Percentiles rank a stretch among this genome's conserved stretches.
Conservation (phyloP, 164 flowering plant species). For the Sedum album region DNA sequence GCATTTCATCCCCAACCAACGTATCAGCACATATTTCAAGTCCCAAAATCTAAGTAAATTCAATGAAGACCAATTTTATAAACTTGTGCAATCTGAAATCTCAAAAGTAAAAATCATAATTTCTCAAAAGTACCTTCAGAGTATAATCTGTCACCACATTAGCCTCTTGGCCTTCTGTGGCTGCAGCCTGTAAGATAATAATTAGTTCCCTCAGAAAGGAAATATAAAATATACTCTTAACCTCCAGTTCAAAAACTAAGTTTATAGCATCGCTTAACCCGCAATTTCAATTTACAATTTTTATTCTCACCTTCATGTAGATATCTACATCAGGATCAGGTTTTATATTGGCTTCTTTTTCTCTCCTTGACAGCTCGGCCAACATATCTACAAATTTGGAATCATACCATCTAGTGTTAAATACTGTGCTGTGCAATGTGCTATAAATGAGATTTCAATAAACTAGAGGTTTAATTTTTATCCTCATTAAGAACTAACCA, state of each 20-base stretch:
- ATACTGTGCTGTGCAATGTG: background rate
- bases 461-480: too few species aligned
- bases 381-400: slow-evolving; percentile 41
- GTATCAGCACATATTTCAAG: slow-evolving; percentile 29
- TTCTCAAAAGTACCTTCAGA: slow-evolving; percentile 27
- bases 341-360: slow-evolving; percentile 48
- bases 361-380: slow-evolving; percentile 60
- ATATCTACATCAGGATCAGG: slow-evolving; percentile 69
- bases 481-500: slow-evolving; percentile 22
- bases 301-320: slow-evolving; percentile 58
- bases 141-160: slow-evolving; percentile 37
- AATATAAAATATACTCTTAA: too few species aligned
- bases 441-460: background rate
- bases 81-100: background rate
- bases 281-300: background rate
- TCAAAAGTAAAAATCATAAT: too few species aligned
- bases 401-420: slow-evolving; percentile 6
- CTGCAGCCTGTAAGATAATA: slow-evolving; percentile 21
- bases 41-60: slow-evolving; percentile 21
- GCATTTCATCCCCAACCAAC: slow-evolving; percentile 29
- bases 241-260: background rate
- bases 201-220: background rate
- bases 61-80: background rate
- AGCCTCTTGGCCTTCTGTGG: slow-evolving; percentile 36
- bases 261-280: background rate